Conservation (phyloP, 2,329 filamentous ascomycete genomes). For the Teratosphaeria viscida region DNA sequence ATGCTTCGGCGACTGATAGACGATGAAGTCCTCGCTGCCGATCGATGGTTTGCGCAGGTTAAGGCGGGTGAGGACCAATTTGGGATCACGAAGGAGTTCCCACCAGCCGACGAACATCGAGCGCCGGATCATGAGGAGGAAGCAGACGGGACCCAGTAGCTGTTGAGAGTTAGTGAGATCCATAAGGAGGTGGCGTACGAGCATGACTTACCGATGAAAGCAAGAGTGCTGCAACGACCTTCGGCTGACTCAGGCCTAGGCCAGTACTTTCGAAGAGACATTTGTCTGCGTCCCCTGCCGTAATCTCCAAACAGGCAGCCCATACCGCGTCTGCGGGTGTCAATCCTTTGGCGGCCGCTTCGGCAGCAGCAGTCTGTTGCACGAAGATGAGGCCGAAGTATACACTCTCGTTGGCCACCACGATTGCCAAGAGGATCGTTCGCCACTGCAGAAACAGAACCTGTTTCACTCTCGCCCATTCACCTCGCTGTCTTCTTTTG, state of each 20-base stretch:
- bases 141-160: constrained; percentile 68
- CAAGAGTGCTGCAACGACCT: constrained; percentile 60
- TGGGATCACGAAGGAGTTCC: constrained; percentile 37
- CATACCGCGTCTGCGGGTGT: constrained; percentile 47
- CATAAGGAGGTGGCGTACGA: constrained; percentile 9
- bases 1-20: constrained; percentile 4
- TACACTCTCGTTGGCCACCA: constrained; percentile 69
- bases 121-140: constrained; percentile 62
- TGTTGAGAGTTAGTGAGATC: constrained; percentile 22
- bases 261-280: constrained; percentile 48
- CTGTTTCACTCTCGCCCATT: constrained; percentile 58
- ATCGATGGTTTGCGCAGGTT: constrained; percentile 3
- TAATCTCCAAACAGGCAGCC: constrained; percentile 51
- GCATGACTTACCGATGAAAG: constrained; percentile 54
- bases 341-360: constrained; percentile 38
- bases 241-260: constrained; percentile 58
- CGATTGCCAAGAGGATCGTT: constrained; percentile 65
- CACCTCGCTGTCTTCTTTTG: constrained; percentile 3
- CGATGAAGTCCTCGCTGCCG: constrained; percentile 6
- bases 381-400: constrained; percentile 76
- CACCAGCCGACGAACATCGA: constrained; percentile 68
- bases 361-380: constrained; percentile 54
- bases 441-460: constrained; percentile 76
- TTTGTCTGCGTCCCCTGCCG: constrained; percentile 48
- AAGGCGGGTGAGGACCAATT: constrained; percentile 1